Conservation (phyloP, 306 rosid genomes). For the Fragaria vesca region DNA sequence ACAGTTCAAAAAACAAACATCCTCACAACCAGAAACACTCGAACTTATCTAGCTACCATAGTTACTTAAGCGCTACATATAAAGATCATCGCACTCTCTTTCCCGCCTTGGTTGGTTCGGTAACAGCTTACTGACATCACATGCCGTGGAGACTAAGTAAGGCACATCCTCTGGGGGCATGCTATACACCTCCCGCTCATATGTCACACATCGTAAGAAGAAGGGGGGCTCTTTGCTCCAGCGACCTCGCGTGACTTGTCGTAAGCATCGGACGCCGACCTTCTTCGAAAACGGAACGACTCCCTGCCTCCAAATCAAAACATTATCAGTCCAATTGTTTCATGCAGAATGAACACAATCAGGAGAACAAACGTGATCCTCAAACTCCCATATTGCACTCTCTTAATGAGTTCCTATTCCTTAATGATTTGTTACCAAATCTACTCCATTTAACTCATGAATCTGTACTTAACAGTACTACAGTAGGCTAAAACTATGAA, state of each 20-base stretch:
- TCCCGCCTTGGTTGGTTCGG: not conserved
- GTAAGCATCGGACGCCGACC: constrained; percentile 66
- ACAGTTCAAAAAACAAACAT: not conserved
- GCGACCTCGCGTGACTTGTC: constrained; percentile 45
- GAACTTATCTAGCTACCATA: no score
- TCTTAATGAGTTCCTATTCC: no score
- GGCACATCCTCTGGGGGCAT: not conserved
- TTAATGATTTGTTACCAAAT: no score
- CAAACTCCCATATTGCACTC: no score
- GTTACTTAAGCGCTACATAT: not conserved
- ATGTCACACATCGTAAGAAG: constrained; percentile 73
- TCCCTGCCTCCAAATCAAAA: constrained; percentile 57
- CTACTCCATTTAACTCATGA: no score
- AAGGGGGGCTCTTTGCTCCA: constrained; percentile 53
- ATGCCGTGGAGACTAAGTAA: not conserved
- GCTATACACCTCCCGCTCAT: constrained; percentile 5
- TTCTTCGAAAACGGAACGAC: constrained; percentile 62
- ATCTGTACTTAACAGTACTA: not conserved
- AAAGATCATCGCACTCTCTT: not conserved
- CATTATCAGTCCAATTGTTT: not conserved
- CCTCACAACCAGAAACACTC: not conserved
- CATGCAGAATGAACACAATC: not conserved
- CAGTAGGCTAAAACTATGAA: not conserved
- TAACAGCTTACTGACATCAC: not conserved
- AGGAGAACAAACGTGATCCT: no score